Evolutionary conservation across 1,139 yeast species (phyloP).

Genomic region (Kodamaea ohmeri): DNA sequence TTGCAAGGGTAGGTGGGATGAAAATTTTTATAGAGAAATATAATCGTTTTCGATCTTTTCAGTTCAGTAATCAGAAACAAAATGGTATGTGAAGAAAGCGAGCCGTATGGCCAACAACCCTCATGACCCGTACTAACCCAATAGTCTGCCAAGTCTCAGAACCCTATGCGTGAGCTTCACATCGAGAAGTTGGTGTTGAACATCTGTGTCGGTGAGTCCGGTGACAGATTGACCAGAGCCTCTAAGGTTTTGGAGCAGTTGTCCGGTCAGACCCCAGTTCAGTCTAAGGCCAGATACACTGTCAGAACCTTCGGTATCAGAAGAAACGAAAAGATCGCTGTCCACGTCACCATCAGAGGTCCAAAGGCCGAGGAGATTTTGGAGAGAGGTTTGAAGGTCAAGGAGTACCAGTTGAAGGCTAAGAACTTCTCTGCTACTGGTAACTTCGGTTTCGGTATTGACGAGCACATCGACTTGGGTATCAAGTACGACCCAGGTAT

Average conservation of each 20-base stretch:
- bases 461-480: constrained; percentile 99
- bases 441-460: constrained; percentile 99
- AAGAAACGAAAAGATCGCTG: constrained; percentile 99
- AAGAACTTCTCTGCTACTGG: constrained; percentile 98
- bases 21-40: constrained; percentile 12
- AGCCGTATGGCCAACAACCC: neutral
- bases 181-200: constrained; percentile 99
- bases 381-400: constrained; percentile 99
- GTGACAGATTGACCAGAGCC: constrained; percentile 99
- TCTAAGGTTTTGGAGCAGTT: constrained; percentile 99
- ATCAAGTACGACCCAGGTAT: constrained; percentile 99
- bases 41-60: constrained; percentile 7
- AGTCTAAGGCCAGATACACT: constrained; percentile 99
- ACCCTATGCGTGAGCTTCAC: constrained; percentile 96
- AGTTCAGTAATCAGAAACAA: constrained; percentile 18
- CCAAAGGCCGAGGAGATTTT: constrained; percentile 99
- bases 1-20: constrained; percentile 8
- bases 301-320: constrained; percentile 99
- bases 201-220: constrained; percentile 99
- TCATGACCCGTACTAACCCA: constrained; percentile 7
- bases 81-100: constrained; percentile 18
- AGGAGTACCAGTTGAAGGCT: constrained; percentile 94
- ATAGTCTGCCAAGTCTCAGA: constrained; percentile 39
- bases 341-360: constrained; percentile 99
- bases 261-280: constrained; percentile 99